Evolutionary conservation across 2,329 filamentous ascomycete species (phyloP).

Genomic region (Hymenoscyphus fraxineus): DNA sequence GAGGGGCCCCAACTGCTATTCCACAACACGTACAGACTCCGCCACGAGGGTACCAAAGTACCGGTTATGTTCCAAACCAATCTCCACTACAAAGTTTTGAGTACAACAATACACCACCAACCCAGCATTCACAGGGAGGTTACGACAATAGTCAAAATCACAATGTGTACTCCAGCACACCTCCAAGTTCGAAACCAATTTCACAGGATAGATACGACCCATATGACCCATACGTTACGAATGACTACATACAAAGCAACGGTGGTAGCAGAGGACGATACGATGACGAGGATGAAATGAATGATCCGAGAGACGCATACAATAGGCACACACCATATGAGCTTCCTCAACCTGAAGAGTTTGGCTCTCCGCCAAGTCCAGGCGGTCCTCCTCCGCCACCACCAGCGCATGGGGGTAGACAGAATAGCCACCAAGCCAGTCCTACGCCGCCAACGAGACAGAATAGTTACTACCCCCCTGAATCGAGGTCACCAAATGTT

Average conservation of each 20-base stretch:
- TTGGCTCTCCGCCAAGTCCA: constrained; percentile 32
- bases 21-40: constrained; percentile 46
- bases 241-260: constrained; percentile 21
- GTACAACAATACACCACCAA: constrained; percentile 29
- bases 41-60: constrained; percentile 45
- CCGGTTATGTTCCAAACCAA: constrained; percentile 46
- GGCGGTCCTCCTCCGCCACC: constrained; percentile 35
- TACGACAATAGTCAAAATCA: constrained; percentile 24
- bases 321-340: constrained; percentile 29
- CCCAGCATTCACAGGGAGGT: constrained; percentile 21
- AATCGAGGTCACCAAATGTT: constrained; percentile 16
- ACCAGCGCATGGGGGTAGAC: constrained; percentile 32
- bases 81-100: constrained; percentile 53
- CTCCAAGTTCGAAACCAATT: constrained; percentile 20
- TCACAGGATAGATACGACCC: constrained; percentile 27
- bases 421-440: constrained; percentile 24
- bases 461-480: constrained; percentile 11
- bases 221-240: constrained; percentile 27
- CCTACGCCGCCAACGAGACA: constrained; percentile 21
- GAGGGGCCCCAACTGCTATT: constrained; percentile 37
- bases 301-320: constrained; percentile 26
- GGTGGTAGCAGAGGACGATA: constrained; percentile 16
- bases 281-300: constrained; percentile 22
- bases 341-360: constrained; percentile 28
- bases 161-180: constrained; percentile 22